These are phyloP conservation scores for Tricladium varicosporioides DNA, from an alignment of 2,329 filamentous ascomycete species.

Conservation along the genomic window DNA sequence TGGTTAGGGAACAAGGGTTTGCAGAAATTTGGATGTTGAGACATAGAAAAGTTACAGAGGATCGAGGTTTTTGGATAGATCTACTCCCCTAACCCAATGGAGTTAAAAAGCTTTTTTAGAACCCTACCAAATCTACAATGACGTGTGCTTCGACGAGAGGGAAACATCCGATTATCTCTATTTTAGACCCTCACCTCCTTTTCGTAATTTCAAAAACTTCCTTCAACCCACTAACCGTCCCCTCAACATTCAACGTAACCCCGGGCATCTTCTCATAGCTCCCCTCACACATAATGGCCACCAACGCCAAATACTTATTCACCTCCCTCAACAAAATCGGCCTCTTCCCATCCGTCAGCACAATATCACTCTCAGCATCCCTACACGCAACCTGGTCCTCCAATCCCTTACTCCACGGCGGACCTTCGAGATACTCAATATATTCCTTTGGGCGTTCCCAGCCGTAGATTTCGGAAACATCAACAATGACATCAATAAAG, in stretches of 20 bases:
- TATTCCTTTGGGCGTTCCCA: slow-evolving; percentile 61
- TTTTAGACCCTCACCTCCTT: slow-evolving; percentile 31
- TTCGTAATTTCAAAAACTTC: slow-evolving; percentile 77
- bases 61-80: too few species aligned
- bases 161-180: too few species aligned
- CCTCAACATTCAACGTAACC: slow-evolving; percentile 84
- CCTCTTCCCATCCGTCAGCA: slow-evolving; percentile 58
- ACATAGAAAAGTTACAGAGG: too few species aligned
- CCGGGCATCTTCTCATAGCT: slow-evolving; percentile 80
- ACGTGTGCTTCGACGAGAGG: too few species aligned
- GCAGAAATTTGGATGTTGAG: too few species aligned
- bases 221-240: slow-evolving; percentile 74
- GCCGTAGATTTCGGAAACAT: slow-evolving; percentile 93
- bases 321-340: slow-evolving; percentile 69
- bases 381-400: slow-evolving; percentile 65
- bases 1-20: too few species aligned
- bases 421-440: slow-evolving; percentile 54
- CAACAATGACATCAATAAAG: slow-evolving; percentile 97
- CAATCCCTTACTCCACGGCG: slow-evolving; percentile 59
- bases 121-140: too few species aligned
- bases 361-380: slow-evolving; percentile 66
- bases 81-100: too few species aligned
- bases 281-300: slow-evolving; percentile 84
- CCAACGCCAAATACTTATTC: slow-evolving; percentile 73
- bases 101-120: too few species aligned